A percentile compares a stretch with the other conserved stretches of the same genome.
Conservation (phyloP, 371 early-diverging fungal genomes). For the Rhizopus stolonifer region DNA sequence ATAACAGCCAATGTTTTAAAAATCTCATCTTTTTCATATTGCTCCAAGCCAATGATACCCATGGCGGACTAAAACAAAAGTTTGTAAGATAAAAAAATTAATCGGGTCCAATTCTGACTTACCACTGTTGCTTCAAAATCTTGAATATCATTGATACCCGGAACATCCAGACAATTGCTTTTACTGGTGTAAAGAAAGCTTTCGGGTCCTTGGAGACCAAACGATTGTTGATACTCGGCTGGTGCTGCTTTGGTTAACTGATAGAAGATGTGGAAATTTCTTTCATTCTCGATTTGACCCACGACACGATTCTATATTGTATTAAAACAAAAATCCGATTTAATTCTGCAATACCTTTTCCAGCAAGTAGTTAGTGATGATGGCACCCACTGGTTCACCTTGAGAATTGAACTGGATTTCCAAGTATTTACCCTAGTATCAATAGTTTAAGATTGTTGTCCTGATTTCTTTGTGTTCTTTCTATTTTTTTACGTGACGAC, state of each 20-base stretch:
- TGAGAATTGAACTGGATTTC: slow-evolving; percentile 94
- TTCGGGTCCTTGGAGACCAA: slow-evolving; percentile 80
- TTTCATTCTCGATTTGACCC: slow-evolving; percentile 90
- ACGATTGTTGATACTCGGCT: slow-evolving; percentile 68
- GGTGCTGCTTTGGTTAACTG: slow-evolving; percentile 84
- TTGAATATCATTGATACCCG: slow-evolving; percentile 76
- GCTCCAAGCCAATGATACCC: slow-evolving; percentile 73
- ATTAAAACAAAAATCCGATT: neutral
- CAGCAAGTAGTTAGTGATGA: slow-evolving; percentile 96
- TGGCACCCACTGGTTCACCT: slow-evolving; percentile 96
- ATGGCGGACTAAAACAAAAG: slow-evolving; percentile 63
- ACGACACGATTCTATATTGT: slow-evolving; percentile 83
- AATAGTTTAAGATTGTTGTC: neutral
- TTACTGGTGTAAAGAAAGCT: slow-evolving; percentile 77
- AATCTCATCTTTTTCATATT: slow-evolving; percentile 76
- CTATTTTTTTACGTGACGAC: slow-evolving; percentile 82
- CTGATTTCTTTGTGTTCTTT: too few species aligned
- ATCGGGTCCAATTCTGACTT: slow-evolving; percentile 15
- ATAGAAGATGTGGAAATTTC: slow-evolving; percentile 99
- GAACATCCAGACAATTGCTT: slow-evolving; percentile 76
- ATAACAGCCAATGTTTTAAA: slow-evolving; percentile 80
- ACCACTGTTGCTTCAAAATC: slow-evolving; percentile 76
- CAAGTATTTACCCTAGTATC: slow-evolving; percentile 91
- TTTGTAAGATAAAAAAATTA: neutral
- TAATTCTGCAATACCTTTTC: slow-evolving; percentile 76